phyloP scores from a whole-genome alignment of 2,329 filamentous ascomycete genomes.

The Aspergillus felis region DNA sequence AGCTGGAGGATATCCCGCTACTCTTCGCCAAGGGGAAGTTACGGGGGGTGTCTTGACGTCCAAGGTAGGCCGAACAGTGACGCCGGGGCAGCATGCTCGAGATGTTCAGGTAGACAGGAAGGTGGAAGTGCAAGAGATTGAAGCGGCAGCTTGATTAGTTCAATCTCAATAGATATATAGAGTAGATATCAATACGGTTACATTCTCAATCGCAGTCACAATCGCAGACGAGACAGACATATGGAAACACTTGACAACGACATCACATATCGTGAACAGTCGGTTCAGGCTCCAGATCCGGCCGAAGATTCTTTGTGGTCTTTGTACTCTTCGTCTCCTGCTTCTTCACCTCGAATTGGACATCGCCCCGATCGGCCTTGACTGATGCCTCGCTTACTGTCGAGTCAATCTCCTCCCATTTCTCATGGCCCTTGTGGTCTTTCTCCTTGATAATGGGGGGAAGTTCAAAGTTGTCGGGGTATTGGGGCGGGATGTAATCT shows the following conservation, averaged over 20 bases:
- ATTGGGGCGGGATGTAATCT: slow-evolving; percentile 11
- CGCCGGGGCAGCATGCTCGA: slow-evolving; percentile 18
- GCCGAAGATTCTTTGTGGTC: neutral
- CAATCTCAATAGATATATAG: neutral
- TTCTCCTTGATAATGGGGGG: slow-evolving; percentile 7
- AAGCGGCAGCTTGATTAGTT: slow-evolving; percentile 1
- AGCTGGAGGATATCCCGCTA: slow-evolving; percentile 57
- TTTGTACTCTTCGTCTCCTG: slow-evolving; percentile 8
- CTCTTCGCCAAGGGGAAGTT: slow-evolving; percentile 12
- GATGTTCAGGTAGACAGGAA: slow-evolving; percentile 12
- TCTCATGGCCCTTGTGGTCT: neutral
- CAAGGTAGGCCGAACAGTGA: slow-evolving; percentile 16
- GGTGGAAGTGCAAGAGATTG: slow-evolving; percentile 14
- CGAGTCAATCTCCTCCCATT: slow-evolving; percentile 13
- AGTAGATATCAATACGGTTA: no score
- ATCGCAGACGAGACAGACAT: no score
- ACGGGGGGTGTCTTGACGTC: slow-evolving; percentile 18
- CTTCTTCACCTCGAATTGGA: slow-evolving; percentile 1
- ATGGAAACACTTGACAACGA: no score
- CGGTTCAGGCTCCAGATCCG: slow-evolving; percentile 4
- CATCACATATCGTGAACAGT: slow-evolving; percentile 11
- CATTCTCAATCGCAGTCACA: no score
- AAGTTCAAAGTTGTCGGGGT: slow-evolving; percentile 8
- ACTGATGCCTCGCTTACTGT: slow-evolving; percentile 11
- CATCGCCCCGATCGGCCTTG: slow-evolving; percentile 14